Conservation (phyloP, 768 basidiomycete species). For the Imleria badia region DNA sequence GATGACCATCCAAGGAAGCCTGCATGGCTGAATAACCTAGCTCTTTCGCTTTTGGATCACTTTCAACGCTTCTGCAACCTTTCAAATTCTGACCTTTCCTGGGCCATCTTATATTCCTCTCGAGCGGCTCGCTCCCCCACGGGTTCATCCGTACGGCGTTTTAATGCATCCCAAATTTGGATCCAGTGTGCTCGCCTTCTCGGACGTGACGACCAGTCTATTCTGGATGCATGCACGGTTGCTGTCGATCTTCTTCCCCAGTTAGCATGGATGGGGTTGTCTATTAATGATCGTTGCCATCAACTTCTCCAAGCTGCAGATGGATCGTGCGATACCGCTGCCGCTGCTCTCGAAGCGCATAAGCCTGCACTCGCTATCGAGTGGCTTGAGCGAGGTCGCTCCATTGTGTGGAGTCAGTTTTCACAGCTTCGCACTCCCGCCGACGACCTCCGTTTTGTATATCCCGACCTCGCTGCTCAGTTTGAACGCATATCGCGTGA, state of each 20-base stretch:
- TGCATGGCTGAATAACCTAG: too few relatives aligned
- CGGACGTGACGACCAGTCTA: too few relatives aligned
- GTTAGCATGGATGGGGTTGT: conserved; percentile 3
- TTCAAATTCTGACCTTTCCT: not conserved
- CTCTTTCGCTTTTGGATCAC: too few relatives aligned
- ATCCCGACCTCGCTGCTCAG: not conserved
- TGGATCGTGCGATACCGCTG: conserved; percentile 14
- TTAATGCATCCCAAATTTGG: not conserved
- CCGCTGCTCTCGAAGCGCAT: not conserved
- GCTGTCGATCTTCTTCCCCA: conserved; percentile 17
- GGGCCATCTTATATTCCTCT: not conserved
- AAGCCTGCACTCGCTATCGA: not conserved
- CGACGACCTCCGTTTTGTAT: not conserved
- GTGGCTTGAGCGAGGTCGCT: conserved; percentile 3
- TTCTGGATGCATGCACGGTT: conserved; percentile 10
- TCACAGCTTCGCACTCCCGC: not conserved
- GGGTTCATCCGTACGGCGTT: not conserved
- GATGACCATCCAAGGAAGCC: not conserved
- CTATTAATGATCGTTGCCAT: conserved; percentile 15
- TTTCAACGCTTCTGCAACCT: too few relatives aligned
- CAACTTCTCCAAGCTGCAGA: conserved; percentile 4
- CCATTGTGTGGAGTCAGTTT: not conserved
- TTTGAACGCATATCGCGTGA: not conserved
- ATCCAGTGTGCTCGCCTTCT: not conserved
- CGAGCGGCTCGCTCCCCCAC: not conserved